These are phyloP conservation scores for Penicillium longicatenatum DNA, from an alignment of 495 filamentous ascomycete genomes.

Conservation along the genomic window DNA sequence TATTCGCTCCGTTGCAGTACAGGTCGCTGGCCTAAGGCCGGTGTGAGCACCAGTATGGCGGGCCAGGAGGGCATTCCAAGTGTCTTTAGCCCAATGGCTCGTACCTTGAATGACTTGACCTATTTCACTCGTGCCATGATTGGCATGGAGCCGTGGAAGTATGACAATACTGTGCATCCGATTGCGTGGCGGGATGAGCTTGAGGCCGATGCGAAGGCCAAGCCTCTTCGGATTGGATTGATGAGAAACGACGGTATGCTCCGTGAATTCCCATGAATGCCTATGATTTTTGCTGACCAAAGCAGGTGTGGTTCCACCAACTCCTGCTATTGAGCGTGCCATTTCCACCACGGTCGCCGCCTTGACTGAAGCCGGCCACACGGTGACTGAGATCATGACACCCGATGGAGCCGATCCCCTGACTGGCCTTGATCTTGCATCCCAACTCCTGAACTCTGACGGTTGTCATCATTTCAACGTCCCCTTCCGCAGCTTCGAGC, in stretches of 20 bases:
- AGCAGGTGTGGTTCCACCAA: conserved; percentile 75
- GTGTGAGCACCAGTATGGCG: conserved; percentile 85
- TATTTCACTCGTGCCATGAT: conserved; percentile 84
- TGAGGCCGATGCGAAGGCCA: conserved; percentile 57
- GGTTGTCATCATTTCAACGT: conserved; percentile 80
- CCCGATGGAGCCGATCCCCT: conserved; percentile 63
- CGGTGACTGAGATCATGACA: conserved; percentile 69
- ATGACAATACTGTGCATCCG: conserved; percentile 85
- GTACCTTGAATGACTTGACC: conserved; percentile 79
- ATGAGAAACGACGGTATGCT: conserved; percentile 71
- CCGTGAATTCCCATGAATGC: not conserved
- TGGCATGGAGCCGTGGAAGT: conserved; percentile 87
- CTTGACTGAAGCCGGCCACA: conserved; percentile 70
- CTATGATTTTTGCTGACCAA: not conserved
- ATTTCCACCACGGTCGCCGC: conserved; percentile 68
- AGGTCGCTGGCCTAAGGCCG: conserved; percentile 90
- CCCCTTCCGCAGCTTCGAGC: conserved; percentile 77
- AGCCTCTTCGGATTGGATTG: conserved; percentile 72
- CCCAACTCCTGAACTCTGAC: conserved; percentile 84
- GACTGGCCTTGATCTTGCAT: conserved; percentile 75
- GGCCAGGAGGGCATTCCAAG: conserved; percentile 91
- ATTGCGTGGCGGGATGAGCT: conserved; percentile 72
- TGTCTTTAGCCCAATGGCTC: conserved; percentile 92
- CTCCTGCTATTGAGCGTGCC: conserved; percentile 81
- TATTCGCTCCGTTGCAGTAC: conserved; percentile 91